These are phyloP conservation scores for Saturnispora diversa DNA, from an alignment of 805 yeast species.

Conservation along the genomic window DNA sequence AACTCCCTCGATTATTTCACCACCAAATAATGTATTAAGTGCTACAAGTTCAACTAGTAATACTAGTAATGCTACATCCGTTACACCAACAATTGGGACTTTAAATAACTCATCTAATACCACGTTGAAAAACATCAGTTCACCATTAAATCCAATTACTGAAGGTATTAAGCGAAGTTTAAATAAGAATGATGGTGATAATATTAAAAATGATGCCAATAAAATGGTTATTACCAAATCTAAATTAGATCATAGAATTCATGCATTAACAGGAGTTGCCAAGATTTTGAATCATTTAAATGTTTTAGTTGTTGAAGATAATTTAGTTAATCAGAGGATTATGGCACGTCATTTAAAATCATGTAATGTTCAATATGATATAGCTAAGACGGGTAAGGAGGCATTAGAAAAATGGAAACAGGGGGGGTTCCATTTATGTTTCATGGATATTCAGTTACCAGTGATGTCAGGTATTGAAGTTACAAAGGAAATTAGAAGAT, in stretches of 20 bases:
- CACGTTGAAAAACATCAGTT: background rate
- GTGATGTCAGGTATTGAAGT: conserved; percentile 95
- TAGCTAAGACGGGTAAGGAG: conserved; percentile 90
- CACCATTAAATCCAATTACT: background rate
- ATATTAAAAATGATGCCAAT: no score
- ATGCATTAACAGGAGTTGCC: conserved; percentile 22
- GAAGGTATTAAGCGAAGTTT: no score
- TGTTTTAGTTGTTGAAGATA: conserved; percentile 92
- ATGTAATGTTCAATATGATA: conserved; percentile 73
- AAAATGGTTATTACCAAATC: conserved; percentile 5
- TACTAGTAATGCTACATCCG: background rate
- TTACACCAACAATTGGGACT: conserved; percentile 2
- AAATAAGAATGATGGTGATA: no score
- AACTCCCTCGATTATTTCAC: background rate
- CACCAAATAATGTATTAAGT: conserved; percentile 2
- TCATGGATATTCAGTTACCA: conserved; percentile 97
- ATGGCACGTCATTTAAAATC: conserved; percentile 80
- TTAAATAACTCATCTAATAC: background rate
- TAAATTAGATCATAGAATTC: conserved; percentile 10
- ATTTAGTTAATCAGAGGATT: conserved; percentile 87
- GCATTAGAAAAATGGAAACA: conserved; percentile 91
- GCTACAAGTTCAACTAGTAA: conserved; percentile 3
- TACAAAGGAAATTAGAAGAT: conserved; percentile 78
- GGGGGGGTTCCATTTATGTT: conserved; percentile 89
- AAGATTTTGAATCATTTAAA: conserved; percentile 83